Percentiles rank a stretch among this genome's conserved stretches.
phyloP scores from a whole-genome alignment of 2,329 filamentous ascomycete species.

The Aphanoascus verrucosus region DNA sequence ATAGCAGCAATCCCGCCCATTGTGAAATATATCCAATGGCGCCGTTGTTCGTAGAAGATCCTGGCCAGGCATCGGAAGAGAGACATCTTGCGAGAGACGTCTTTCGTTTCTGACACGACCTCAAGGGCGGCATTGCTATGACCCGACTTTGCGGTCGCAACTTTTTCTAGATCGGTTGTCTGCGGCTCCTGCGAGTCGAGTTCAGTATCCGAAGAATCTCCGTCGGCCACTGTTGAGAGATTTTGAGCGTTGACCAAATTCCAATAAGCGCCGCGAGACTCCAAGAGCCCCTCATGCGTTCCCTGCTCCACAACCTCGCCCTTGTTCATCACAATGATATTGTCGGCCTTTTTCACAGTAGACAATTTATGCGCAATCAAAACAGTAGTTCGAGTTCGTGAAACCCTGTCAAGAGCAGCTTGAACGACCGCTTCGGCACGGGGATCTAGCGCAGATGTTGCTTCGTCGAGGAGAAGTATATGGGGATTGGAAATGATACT shows the following conservation, averaged over 20 bases:
- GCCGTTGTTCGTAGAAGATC: slow-evolving; percentile 28
- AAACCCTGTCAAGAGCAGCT: slow-evolving; percentile 67
- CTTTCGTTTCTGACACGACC: not conserved
- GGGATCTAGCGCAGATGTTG: slow-evolving; percentile 75
- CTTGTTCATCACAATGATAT: slow-evolving; percentile 75
- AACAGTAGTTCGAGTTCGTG: slow-evolving; percentile 70
- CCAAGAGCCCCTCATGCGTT: slow-evolving; percentile 62
- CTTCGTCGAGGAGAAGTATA: slow-evolving; percentile 76
- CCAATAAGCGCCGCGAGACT: slow-evolving; percentile 58
- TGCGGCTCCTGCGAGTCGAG: slow-evolving; percentile 3
- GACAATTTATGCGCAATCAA: slow-evolving; percentile 80
- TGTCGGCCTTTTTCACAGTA: slow-evolving; percentile 77
- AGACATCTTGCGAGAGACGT: slow-evolving; percentile 16
- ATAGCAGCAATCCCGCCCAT: slow-evolving; percentile 28
- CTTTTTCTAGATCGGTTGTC: slow-evolving; percentile 3
- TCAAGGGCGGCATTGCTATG: slow-evolving; percentile 9
- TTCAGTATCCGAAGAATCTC: slow-evolving; percentile 11
- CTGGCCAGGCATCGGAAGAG: slow-evolving; percentile 28
- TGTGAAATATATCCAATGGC: slow-evolving; percentile 32
- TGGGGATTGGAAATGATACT: slow-evolving; percentile 76
- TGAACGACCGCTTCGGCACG: slow-evolving; percentile 80
- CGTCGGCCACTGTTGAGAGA: slow-evolving; percentile 11
- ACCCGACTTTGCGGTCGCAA: slow-evolving; percentile 10
- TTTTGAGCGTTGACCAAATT: slow-evolving; percentile 60
- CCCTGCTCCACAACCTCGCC: slow-evolving; percentile 81